Conservation (phyloP, 257 asterid species). For the Sherardia arvensis region DNA sequence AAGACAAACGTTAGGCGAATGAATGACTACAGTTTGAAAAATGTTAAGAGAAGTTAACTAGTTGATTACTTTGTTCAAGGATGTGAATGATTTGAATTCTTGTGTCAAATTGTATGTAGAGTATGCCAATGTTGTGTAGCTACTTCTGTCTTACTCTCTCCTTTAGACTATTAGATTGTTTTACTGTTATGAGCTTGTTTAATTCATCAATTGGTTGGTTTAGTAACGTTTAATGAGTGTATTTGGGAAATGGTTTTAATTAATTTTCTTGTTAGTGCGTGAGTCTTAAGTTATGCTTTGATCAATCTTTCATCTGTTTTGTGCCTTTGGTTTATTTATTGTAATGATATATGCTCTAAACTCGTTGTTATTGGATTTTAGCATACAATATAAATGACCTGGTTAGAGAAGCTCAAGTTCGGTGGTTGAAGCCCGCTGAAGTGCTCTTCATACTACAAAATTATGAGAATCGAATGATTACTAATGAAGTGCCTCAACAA, state of each 20-base stretch:
- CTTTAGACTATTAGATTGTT: neutral
- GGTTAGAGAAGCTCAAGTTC: conserved; percentile 68
- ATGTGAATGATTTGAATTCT: no score
- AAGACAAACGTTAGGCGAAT: no score
- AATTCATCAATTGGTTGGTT: neutral
- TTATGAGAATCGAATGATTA: conserved; percentile 64
- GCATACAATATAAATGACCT: conserved; percentile 51
- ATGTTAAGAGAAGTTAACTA: no score
- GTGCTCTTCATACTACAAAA: conserved; percentile 57
- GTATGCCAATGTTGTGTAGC: no score
- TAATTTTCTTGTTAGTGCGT: neutral
- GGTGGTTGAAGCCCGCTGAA: conserved; percentile 96
- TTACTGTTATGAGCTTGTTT: neutral
- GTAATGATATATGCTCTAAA: neutral
- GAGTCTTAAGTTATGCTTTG: neutral
- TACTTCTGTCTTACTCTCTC: neutral
- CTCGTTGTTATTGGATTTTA: conserved; percentile 22
- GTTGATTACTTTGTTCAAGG: neutral
- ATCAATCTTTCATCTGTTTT: neutral
- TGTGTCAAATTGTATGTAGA: no score
- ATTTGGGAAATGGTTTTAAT: neutral
- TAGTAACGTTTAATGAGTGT: neutral
- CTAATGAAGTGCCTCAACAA: conserved; percentile 58
- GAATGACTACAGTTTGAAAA: no score
- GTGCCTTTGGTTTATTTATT: neutral